Conservation (phyloP, 768 basidiomycete species). For the Auricularia heimuer region DNA sequence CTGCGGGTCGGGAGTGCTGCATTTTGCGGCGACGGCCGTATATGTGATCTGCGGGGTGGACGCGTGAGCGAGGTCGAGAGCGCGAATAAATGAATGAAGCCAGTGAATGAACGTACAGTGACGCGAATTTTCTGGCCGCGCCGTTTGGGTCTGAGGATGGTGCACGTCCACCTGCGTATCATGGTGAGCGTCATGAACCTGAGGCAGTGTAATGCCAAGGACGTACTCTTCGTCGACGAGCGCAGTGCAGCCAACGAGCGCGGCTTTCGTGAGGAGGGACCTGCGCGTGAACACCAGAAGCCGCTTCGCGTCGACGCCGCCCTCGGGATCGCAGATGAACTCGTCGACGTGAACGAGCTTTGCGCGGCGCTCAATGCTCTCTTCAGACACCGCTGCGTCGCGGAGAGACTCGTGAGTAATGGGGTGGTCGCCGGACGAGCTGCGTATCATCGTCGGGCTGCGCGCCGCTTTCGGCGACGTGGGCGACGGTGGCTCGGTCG, state of each 20-base stretch:
- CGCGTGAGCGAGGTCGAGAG: neutral
- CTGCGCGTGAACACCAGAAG: conserved; percentile 48
- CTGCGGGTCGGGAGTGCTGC: conserved; percentile 42
- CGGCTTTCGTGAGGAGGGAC: conserved; percentile 40
- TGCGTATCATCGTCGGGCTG: conserved; percentile 22
- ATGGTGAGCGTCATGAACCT: conserved; percentile 10
- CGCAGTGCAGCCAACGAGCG: conserved; percentile 43
- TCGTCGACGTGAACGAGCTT: neutral
- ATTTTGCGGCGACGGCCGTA: conserved; percentile 47
- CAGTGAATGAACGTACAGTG: conserved; percentile 31
- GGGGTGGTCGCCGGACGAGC: conserved; percentile 27
- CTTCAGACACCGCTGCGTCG: neutral
- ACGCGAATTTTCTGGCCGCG: conserved; percentile 39
- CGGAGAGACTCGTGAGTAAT: conserved; percentile 26
- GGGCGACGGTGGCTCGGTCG: neutral
- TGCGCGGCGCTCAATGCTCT: neutral
- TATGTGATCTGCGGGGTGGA: conserved; percentile 44
- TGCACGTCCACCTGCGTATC: conserved; percentile 49
- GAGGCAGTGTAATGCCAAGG: conserved; percentile 10
- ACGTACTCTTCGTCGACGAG: conserved; percentile 65
- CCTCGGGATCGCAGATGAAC: conserved; percentile 9
- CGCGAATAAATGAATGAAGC: too few species aligned
- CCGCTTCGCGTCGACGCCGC: conserved; percentile 26
- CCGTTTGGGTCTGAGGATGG: conserved; percentile 43
- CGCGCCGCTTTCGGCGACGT: conserved; percentile 25